A percentile compares a stretch with the other conserved stretches of the same genome.
Conservation (phyloP, 2,329 filamentous ascomycete species). For the Pseudocercospora cruenta region DNA sequence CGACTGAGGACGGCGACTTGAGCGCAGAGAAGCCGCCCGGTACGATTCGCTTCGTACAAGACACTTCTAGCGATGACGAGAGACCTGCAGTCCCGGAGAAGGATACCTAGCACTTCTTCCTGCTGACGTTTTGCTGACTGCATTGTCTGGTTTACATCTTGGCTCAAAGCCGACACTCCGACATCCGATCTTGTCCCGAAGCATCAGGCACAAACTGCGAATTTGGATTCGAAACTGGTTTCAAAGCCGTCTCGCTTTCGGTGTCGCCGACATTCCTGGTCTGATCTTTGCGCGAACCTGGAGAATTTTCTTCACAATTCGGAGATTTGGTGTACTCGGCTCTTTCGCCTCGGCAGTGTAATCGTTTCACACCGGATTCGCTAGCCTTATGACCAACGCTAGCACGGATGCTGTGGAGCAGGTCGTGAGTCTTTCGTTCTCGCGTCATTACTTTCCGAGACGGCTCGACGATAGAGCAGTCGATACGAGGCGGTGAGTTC, state of each 20-base stretch:
- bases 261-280: neutral
- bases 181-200: neutral
- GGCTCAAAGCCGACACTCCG: neutral
- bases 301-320: neutral
- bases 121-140: neutral
- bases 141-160: neutral
- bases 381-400: slow-evolving; percentile 10
- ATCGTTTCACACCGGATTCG: slow-evolving; percentile 5
- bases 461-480: neutral
- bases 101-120: neutral
- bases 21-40: neutral
- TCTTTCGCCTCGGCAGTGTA: slow-evolving; percentile 3
- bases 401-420: slow-evolving; percentile 8
- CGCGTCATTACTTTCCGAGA: neutral
- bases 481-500: neutral
- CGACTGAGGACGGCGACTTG: slow-evolving; percentile 3
- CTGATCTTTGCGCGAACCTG: neutral
- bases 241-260: neutral
- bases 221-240: neutral
- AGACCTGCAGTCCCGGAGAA: slow-evolving; percentile 4
- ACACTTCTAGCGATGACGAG: slow-evolving; percentile 2
- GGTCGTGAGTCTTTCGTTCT: neutral
- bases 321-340: slow-evolving; percentile 8
- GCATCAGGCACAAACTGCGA: neutral
- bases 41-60: slow-evolving; percentile 1